phyloP scores from a whole-genome alignment of 2,329 filamentous ascomycete genomes.

The Lasiodiplodia citricola region DNA sequence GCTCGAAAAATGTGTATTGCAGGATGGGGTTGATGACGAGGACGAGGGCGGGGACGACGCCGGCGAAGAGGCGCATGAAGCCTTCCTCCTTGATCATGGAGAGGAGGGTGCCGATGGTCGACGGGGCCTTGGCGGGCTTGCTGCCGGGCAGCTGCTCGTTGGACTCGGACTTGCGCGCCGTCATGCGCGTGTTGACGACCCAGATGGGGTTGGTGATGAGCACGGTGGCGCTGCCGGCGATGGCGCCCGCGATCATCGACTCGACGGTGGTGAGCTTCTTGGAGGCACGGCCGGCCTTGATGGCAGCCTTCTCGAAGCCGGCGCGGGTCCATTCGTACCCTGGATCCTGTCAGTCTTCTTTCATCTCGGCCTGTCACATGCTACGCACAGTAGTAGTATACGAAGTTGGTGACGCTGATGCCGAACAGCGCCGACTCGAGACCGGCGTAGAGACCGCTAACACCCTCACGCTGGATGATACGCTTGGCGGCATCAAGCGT shows the following conservation, averaged over 20 bases:
- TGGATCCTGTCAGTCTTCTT: conserved; percentile 32
- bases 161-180: conserved; percentile 74
- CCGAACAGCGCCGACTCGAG: conserved; percentile 94
- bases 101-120: conserved; percentile 81
- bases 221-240: conserved; percentile 93
- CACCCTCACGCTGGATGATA: conserved; percentile 90
- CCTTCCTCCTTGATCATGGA: conserved; percentile 84
- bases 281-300: conserved; percentile 72
- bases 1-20: conserved; percentile 98
- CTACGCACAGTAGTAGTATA: conserved; percentile 88
- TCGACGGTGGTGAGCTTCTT: conserved; percentile 89
- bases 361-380: conserved; percentile 5
- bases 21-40: conserved; percentile 98
- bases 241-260: conserved; percentile 91
- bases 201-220: conserved; percentile 98
- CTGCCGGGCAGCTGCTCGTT: conserved; percentile 48
- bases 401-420: conserved; percentile 98
- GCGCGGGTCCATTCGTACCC: conserved; percentile 95
- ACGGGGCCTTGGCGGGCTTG: conserved; percentile 62
- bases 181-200: conserved; percentile 99
- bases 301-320: conserved; percentile 80
- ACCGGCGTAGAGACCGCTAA: conserved; percentile 87
- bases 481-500: conserved; percentile 82
- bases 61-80: conserved; percentile 82
- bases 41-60: conserved; percentile 89